Base-by-base conservation (phyloP, 148 eudicot genomes). In the Cornus florida region DNA sequence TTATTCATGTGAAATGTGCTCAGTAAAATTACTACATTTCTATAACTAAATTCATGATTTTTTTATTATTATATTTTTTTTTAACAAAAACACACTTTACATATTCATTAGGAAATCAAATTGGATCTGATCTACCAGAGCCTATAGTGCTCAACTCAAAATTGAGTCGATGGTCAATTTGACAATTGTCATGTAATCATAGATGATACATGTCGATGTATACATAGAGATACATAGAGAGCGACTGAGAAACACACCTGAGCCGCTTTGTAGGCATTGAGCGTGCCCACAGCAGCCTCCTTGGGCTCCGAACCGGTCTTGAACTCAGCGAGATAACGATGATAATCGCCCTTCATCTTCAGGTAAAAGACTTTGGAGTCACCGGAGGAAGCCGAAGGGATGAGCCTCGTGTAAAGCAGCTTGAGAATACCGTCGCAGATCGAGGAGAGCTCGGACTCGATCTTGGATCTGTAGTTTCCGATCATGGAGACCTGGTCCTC, bases 261-360 rank as follows among this genome's bases (percentile, higher is more conserved):
- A 78, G 94, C 91, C 17, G 91, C 83, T 72, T 89, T 91, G 80
- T 91, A 91, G 31, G 94, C 94, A 28, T 83, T 84, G 78, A 91
- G 95, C 24, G 95, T 91, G 69, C 90, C 89, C 80, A 89, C 95
- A 13, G 95, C 95, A 12, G 95, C 91, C 60, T 91, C 95, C 71
- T 91, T 91, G 50, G 92, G 81, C 46, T 87, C 89, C 48, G 89
- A 83, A 28, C 90, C 90, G 8, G 92, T 85, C 87, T 88, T 91
- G 69, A 91, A 91, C 90, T 91, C 95, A 6, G 95, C 95, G 82
- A 91, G 75, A 70, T 91, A 91, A 46, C 95, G 69, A 64, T 91
- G 92, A 53, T 91, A 91, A 86, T 91, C 94, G 0, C 94, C 94
- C 84, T 91, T 91, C 94, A 91, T 91, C 87, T 91, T 91, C 79